These are phyloP conservation scores for Maudiozyma saulgeensis DNA, from an alignment of 805 yeast species.

Conservation along the genomic window DNA sequence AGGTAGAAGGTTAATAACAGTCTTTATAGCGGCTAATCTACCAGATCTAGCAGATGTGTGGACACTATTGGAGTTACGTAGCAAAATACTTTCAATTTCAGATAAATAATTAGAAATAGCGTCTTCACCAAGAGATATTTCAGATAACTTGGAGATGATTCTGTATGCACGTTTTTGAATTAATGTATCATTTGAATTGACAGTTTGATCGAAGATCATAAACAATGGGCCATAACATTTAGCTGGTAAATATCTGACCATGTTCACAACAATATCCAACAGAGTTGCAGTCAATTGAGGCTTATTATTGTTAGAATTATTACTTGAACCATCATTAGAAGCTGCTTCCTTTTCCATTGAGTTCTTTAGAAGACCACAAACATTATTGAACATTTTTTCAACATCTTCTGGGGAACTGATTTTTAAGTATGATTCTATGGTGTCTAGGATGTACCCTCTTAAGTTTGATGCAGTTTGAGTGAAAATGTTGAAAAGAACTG, in stretches of 20 bases:
- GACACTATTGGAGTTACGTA: slow-evolving; percentile 48
- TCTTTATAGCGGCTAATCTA: slow-evolving; percentile 58
- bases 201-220: slow-evolving; percentile 65
- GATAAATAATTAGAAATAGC: slow-evolving; percentile 44
- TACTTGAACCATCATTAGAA: background rate
- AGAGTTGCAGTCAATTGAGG: slow-evolving; percentile 62
- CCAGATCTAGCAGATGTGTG: slow-evolving; percentile 73
- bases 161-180: slow-evolving; percentile 87
- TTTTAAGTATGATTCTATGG: slow-evolving; percentile 71
- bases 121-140: slow-evolving; percentile 51
- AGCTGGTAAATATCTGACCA: slow-evolving; percentile 75
- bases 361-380: slow-evolving; percentile 65
- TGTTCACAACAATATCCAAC: slow-evolving; percentile 82
- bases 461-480: slow-evolving; percentile 80
- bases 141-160: slow-evolving; percentile 59
- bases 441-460: slow-evolving; percentile 75
- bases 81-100: slow-evolving; percentile 51
- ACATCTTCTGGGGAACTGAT: slow-evolving; percentile 61
- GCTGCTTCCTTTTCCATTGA: slow-evolving; percentile 54
- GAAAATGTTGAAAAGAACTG: slow-evolving; percentile 86
- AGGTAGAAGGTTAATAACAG: slow-evolving; percentile 56
- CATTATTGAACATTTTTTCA: slow-evolving; percentile 70
- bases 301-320: slow-evolving; percentile 16
- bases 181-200: slow-evolving; percentile 48
- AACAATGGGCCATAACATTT: slow-evolving; percentile 64